Conservation (phyloP, 2,329 filamentous ascomycete genomes). For the Xylariaceae sp. region DNA sequence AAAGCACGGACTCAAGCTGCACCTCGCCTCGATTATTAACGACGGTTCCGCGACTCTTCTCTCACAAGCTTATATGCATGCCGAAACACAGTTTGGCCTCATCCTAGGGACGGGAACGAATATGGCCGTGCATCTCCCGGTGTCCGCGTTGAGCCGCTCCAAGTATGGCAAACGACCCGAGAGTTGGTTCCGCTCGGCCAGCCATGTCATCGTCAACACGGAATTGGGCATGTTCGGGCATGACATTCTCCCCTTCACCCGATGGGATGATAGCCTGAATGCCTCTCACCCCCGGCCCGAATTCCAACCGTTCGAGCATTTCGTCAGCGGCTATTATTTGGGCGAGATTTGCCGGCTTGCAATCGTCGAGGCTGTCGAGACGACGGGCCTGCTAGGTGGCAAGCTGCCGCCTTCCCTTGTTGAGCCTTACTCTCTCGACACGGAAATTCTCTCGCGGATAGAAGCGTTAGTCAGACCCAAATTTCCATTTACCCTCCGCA, state of each 20-base stretch:
- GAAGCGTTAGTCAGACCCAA: slow-evolving; percentile 45
- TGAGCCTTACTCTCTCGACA: slow-evolving; percentile 54
- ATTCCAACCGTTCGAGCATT: slow-evolving; percentile 40
- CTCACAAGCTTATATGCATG: slow-evolving; percentile 57
- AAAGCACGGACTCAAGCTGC: slow-evolving; percentile 48
- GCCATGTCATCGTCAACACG: slow-evolving; percentile 63
- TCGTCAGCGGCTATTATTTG: slow-evolving; percentile 63
- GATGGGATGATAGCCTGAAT: slow-evolving; percentile 56
- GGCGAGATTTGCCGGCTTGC: slow-evolving; percentile 60
- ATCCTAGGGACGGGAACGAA: slow-evolving; percentile 67
- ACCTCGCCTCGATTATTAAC: slow-evolving; percentile 60
- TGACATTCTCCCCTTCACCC: slow-evolving; percentile 54
- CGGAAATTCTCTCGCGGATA: slow-evolving; percentile 55
- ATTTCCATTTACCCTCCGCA: not conserved
- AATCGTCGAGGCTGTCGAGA: slow-evolving; percentile 55
- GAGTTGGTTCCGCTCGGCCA: slow-evolving; percentile 54
- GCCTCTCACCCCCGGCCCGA: slow-evolving; percentile 44
- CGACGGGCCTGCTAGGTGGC: slow-evolving; percentile 52
- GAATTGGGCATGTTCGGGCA: slow-evolving; percentile 64
- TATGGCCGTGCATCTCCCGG: slow-evolving; percentile 60
- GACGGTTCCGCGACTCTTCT: slow-evolving; percentile 64
- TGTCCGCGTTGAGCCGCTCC: slow-evolving; percentile 48
- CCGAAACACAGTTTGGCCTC: slow-evolving; percentile 58
- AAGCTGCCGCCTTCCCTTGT: slow-evolving; percentile 51
- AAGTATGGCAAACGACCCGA: slow-evolving; percentile 56